Evolutionary conservation across 176 grass and related monocot species (phyloP).

Genomic region (Neostapfia colusana): DNA sequence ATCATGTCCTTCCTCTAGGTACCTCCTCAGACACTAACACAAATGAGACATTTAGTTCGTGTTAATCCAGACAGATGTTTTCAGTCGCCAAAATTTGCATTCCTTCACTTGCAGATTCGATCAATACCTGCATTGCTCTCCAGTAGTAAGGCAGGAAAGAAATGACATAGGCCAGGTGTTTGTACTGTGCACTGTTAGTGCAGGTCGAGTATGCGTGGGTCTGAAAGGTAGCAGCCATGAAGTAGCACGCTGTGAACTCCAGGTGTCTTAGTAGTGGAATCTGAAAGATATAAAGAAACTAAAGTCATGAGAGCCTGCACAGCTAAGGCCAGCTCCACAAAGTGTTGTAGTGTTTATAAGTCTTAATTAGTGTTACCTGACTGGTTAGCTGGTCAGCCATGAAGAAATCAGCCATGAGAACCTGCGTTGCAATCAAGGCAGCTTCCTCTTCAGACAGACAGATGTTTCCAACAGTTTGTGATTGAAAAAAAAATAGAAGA

Average conservation of each 20-base stretch:
- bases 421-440: constrained; percentile 51
- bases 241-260: constrained; percentile 83
- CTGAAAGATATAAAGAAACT: constrained; percentile 14
- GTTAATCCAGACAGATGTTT: not conserved
- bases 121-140: constrained; percentile 94
- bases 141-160: constrained; percentile 96
- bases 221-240: constrained; percentile 72
- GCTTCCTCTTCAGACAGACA: not conserved
- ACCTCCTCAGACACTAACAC: constrained; percentile 79
- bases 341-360: not conserved
- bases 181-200: constrained; percentile 62
- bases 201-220: constrained; percentile 61
- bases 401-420: constrained; percentile 96
- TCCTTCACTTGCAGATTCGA: not conserved
- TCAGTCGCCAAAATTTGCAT: not conserved
- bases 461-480: not conserved
- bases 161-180: constrained; percentile 71
- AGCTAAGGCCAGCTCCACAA: not conserved
- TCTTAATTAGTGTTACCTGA: constrained; percentile 61
- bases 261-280: constrained; percentile 83
- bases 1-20: constrained; percentile 85
- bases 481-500: not conserved
- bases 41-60: not conserved
- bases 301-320: not conserved
- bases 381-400: constrained; percentile 99